Evolutionary conservation across 345 rosid species (phyloP), one percentile per base, ranked within the genome.

Genomic region (Dimocarpus longan): DNA sequence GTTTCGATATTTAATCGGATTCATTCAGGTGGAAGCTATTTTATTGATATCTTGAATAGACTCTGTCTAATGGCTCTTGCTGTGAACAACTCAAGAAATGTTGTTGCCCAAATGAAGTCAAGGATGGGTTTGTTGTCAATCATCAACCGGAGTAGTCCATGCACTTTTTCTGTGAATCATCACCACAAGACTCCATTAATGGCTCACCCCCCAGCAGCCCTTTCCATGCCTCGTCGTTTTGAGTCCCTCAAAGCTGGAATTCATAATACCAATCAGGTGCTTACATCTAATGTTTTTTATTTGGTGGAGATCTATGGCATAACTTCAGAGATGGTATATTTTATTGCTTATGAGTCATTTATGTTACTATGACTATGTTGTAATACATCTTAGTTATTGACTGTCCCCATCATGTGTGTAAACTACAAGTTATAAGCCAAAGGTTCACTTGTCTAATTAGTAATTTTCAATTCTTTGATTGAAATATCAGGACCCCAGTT

Each of bases 231-330:
- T 79, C 73, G 78, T 59, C 83, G 86, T 10, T 83, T 85, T 78
- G 72, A 80, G 40, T 83, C 89, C 24, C 56, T 64, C 71, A 56
- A 67, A 72, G 74, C 86, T 24, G 83, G 66, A 54, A 87, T 66
- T 28, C 3, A 22, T 39, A 69, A 71, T 37, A 71, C 39, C 39
- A 37, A 66, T 19, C 79, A 82, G 84, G 85, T 83, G 77, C 22
- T 44, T 59, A 12, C 24, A 32, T 9, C 13, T 32, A 15, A 21
- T 6, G 50, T 71, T 16, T 48, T 48, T 48, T 13, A 48, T 28
- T 48, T 18, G 24, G n/a, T 26, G 12, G 19, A 70, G 32, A 24
- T 11, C 48, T 70, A 22, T 70, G 39, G 48, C 19, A 4, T 46
- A 10, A 6, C 46, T 39, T 46, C 10, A 46, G 9, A 46, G 50